Evolutionary conservation across 768 basidiomycete genomes (phyloP).

Genomic region (Pleurotus tuber-regium): DNA sequence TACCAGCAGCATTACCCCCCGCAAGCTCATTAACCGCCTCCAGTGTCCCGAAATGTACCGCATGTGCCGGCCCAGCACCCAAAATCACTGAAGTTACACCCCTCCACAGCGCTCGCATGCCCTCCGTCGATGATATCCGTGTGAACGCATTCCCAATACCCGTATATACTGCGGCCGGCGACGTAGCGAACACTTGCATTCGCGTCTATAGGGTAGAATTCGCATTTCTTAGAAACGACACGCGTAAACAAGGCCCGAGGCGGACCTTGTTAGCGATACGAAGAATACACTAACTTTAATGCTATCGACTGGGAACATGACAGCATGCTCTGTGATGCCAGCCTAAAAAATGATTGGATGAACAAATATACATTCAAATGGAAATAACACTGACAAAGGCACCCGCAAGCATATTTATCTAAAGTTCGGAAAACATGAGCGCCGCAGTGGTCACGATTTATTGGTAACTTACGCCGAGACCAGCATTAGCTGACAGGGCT

Average conservation of each 20-base stretch:
- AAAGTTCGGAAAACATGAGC: slow-evolving; percentile 13
- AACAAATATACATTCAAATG: slow-evolving; percentile 3
- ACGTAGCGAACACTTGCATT: slow-evolving; percentile 95
- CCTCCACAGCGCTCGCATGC: slow-evolving; percentile 87
- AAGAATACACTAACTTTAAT: slow-evolving; percentile 73
- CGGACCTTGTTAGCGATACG: neutral
- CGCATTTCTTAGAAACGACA: neutral
- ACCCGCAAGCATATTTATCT: slow-evolving; percentile 98
- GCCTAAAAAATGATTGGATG: slow-evolving; percentile 52
- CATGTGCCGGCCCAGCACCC: slow-evolving; percentile 97
- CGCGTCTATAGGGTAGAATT: slow-evolving; percentile 66
- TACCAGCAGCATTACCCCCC: slow-evolving; percentile 79
- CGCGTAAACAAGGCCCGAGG: slow-evolving; percentile 9
- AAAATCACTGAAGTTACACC: slow-evolving; percentile 95
- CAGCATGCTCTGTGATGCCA: slow-evolving; percentile 97
- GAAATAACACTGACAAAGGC: slow-evolving; percentile 68
- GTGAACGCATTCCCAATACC: slow-evolving; percentile 89
- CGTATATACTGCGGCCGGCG: slow-evolving; percentile 82
- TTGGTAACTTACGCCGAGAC: slow-evolving; percentile 60
- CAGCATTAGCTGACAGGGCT: slow-evolving; percentile 66
- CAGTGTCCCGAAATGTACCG: slow-evolving; percentile 95
- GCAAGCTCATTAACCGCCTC: slow-evolving; percentile 92
- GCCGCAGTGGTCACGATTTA: slow-evolving; percentile 5
- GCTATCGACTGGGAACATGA: slow-evolving; percentile 98
- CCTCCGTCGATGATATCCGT: slow-evolving; percentile 93